phyloP scores from a whole-genome alignment of 495 filamentous ascomycete genomes.

The Neurospora africana region DNA sequence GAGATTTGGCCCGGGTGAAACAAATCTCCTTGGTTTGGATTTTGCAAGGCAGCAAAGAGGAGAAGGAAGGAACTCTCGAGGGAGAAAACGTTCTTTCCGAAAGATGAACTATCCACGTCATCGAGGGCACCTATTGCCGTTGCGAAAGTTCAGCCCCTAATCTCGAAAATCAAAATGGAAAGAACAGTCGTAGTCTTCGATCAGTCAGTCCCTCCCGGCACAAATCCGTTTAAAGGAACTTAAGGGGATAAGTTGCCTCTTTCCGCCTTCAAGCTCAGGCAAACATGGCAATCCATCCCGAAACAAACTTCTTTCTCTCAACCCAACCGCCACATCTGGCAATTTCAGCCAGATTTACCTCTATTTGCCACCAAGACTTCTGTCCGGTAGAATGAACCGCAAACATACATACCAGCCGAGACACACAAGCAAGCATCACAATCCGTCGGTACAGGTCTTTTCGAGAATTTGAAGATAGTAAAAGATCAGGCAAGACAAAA shows the following conservation, averaged over 20 bases:
- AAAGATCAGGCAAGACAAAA: background rate
- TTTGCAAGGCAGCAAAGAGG: background rate
- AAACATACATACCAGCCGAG: background rate
- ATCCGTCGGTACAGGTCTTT: background rate
- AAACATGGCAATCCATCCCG: background rate
- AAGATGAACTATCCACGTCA: background rate
- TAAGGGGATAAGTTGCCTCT: background rate
- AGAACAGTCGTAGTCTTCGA: background rate
- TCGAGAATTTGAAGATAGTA: background rate
- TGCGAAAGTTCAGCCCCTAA: background rate
- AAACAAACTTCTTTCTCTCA: background rate
- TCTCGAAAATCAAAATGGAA: background rate
- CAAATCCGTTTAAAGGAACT: background rate
- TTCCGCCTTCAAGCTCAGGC: background rate
- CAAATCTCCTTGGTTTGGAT: background rate
- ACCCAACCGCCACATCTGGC: background rate
- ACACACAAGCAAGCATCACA: background rate
- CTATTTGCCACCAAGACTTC: background rate
- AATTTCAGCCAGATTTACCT: background rate
- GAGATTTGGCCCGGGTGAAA: background rate
- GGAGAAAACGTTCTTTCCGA: background rate
- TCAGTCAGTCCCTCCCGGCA: background rate
- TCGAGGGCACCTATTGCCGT: background rate
- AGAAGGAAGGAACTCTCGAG: background rate
- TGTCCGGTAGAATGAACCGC: background rate